These are phyloP conservation scores for Cryptosporidium ubiquitum DNA, from an alignment of 169 alveolate genomes.

Conservation along the genomic window DNA sequence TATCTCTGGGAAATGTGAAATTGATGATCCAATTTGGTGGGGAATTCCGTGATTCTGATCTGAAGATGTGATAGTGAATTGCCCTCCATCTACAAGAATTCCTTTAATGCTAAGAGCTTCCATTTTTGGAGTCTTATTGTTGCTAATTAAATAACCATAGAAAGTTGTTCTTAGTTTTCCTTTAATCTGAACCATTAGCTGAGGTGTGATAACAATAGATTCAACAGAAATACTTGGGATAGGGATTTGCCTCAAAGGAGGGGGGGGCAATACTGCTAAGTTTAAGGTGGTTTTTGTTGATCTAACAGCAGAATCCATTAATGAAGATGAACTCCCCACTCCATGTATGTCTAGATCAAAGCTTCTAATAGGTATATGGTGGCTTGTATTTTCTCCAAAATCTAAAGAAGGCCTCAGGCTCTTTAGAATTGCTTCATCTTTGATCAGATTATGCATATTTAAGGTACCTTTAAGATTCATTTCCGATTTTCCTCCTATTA, in stretches of 20 bases:
- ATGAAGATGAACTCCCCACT: constrained; percentile 64
- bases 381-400: constrained; percentile 51
- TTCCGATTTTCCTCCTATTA: constrained; percentile 45
- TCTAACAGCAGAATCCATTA: constrained; percentile 61
- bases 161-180: constrained; percentile 57
- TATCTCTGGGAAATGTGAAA: background rate
- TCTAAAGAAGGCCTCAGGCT: constrained; percentile 54
- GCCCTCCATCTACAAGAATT: constrained; percentile 30
- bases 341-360: constrained; percentile 51
- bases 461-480: constrained; percentile 36
- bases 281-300: constrained; percentile 28
- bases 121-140: constrained; percentile 45
- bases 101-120: constrained; percentile 55
- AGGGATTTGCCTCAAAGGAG: constrained; percentile 67
- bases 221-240: constrained; percentile 12
- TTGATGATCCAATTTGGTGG: background rate
- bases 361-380: background rate
- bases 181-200: constrained; percentile 12
- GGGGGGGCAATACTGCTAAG: constrained; percentile 60
- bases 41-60: background rate
- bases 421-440: constrained; percentile 21
- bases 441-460: constrained; percentile 55
- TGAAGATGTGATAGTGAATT: constrained; percentile 15
- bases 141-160: constrained; percentile 60
- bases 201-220: constrained; percentile 22